Base-by-base conservation (phyloP, 1,284 basidiomycete species). In the Fomitopsis palustris region DNA sequence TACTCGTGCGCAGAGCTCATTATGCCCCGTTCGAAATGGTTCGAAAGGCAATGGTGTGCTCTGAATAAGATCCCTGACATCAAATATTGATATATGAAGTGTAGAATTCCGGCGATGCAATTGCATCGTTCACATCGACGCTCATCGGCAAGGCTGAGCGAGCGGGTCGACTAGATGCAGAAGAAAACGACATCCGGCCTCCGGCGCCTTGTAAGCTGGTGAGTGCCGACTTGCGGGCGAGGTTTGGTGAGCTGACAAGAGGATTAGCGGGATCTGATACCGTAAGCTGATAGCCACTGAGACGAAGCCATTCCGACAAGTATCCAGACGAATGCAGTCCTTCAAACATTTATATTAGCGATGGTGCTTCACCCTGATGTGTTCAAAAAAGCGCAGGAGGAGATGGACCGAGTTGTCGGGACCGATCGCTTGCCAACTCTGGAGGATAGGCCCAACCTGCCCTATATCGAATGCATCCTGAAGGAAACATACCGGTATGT, bases 321-420 rank as follows among this genome's bases (percentile, higher is more conserved):
- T 14, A 27, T 3, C 6, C 9, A 64, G 64, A 59, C 59, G 4
- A 59, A 57, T 1, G 52, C 64, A 0, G 39, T 45, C 4, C 27
- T 64, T 29, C 61, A 61, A 21, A 55, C 62, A 1, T 71, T 73
- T 56, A 60, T 75, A 47, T 56, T 74, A 14, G 70, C 68, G 0
- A 69, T 74, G 69, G 56, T 68, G 4, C 63, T 68, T 21, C 57
- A 70, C 51, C 74, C 71, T 0, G 66, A 69, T 4, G 59, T 72
- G 2, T 42, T 19, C 5, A 21, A 19, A 6, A 42, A 3, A 21
- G 41, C 41, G 10, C 41, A 42, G 21, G 41, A 42, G n/a, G 43
- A 62, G 59, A 53, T 53, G 2, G 51, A 53, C 29, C 16, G 29
- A 7, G 51, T 35, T 17, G 31, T 53, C 17, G 51, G 51, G 17